phyloP scores from a whole-genome alignment of 225 moss, liverwort and hornwort species.

The Lunularia cruciata region DNA sequence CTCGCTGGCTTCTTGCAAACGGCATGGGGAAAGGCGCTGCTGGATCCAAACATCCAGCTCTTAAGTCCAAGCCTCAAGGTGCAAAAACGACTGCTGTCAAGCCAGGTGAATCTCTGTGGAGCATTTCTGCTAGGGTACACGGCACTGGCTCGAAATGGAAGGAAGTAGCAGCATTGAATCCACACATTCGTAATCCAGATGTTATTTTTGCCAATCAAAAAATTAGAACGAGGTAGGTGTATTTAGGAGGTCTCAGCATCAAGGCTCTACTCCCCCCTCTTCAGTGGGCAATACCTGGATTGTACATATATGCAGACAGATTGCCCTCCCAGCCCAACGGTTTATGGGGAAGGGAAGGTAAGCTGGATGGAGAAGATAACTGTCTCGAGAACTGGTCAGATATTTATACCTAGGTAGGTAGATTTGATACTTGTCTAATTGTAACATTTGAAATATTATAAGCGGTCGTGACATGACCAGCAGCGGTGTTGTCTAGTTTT shows the following conservation, averaged over 20 bases:
- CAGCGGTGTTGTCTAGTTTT: constrained; percentile 8
- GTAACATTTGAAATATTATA: constrained; percentile 29
- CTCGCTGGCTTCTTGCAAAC: constrained; percentile 95
- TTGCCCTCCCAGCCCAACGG: constrained; percentile 1
- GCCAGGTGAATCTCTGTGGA: constrained; percentile 61
- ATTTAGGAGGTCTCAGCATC: background rate
- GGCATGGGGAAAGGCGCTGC: constrained; percentile 77
- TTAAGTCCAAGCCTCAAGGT: constrained; percentile 47
- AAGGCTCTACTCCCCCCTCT: background rate
- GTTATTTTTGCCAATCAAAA: constrained; percentile 61
- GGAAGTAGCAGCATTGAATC: constrained; percentile 54
- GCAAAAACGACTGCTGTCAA: constrained; percentile 43
- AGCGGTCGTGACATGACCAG: constrained; percentile 16
- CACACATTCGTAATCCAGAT: constrained; percentile 73
- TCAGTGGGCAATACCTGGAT: constrained; percentile 11
- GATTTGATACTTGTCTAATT: constrained; percentile 24
- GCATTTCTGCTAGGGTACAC: constrained; percentile 64
- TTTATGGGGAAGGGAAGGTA: constrained; percentile 2
- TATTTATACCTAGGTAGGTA: constrained; percentile 27
- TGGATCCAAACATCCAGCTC: constrained; percentile 49
- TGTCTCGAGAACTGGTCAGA: constrained; percentile 15
- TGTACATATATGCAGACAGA: constrained; percentile 37
- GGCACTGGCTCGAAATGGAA: constrained; percentile 65
- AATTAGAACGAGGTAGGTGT: constrained; percentile 56
- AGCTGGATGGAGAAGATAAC: constrained; percentile 20